These are phyloP conservation scores for Magnusiomyces suaveolens DNA, from an alignment of 1,139 yeast species.

Conservation along the genomic window DNA sequence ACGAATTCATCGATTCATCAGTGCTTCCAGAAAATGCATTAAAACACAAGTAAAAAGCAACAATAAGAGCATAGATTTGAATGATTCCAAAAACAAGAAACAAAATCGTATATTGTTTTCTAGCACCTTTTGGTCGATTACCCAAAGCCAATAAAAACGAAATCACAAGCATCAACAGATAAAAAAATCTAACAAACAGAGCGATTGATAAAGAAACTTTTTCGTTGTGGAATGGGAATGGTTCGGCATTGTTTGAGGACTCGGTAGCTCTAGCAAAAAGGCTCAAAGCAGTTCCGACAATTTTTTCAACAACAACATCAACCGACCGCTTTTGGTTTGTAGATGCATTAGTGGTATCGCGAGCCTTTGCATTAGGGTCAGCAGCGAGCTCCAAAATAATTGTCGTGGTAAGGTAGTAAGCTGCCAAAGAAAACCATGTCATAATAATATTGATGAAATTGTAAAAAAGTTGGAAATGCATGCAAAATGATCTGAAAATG, in stretches of 20 bases:
- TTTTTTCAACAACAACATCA: neutral
- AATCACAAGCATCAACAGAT: conserved; percentile 29
- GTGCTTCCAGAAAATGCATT: conserved; percentile 26
- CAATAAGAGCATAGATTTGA: conserved; percentile 33
- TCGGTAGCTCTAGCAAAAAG: neutral
- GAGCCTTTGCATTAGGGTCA: conserved; percentile 23
- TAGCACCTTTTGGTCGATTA: conserved; percentile 36
- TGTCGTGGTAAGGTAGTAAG: conserved; percentile 68
- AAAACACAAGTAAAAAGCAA: conserved; percentile 34
- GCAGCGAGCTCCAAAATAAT: conserved; percentile 37
- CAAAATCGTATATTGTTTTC: conserved; percentile 28
- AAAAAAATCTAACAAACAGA: conserved; percentile 31
- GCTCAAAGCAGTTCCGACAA: neutral
- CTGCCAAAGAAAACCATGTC: conserved; percentile 76
- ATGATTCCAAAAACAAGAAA: conserved; percentile 34
- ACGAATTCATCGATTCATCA: conserved; percentile 7
- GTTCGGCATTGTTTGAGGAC: conserved; percentile 30
- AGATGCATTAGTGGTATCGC: conserved; percentile 15
- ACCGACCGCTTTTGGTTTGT: neutral
- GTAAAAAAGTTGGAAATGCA: conserved; percentile 70
- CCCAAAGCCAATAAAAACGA: conserved; percentile 38
- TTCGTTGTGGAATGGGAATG: conserved; percentile 9
- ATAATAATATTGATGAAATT: conserved; percentile 58
- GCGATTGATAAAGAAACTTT: conserved; percentile 29
- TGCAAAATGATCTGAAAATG: conserved; percentile 53